phyloP scores from a whole-genome alignment of 192 early-diverging fungal species.

The Gaertneriomyces sp. region DNA sequence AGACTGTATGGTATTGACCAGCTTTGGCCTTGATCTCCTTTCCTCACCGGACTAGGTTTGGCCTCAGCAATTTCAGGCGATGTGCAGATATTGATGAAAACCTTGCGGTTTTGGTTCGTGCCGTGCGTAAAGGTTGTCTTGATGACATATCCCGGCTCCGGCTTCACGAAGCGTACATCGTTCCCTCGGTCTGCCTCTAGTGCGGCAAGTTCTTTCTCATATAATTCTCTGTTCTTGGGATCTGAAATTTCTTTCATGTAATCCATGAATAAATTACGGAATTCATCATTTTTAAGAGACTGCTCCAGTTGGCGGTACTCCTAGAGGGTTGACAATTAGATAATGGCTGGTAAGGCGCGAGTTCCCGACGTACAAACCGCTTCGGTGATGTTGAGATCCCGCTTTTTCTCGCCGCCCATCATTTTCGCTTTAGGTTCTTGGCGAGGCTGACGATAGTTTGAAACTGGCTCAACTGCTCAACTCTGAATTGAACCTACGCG shows the following conservation, averaged over 20 bases:
- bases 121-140: slow-evolving; percentile 38
- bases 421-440: too few species aligned
- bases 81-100: slow-evolving; percentile 55
- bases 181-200: slow-evolving; percentile 53
- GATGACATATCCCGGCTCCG: slow-evolving; percentile 40
- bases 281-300: slow-evolving; percentile 53
- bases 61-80: slow-evolving; percentile 43
- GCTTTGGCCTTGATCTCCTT: slow-evolving; percentile 28
- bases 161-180: slow-evolving; percentile 51
- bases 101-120: slow-evolving; percentile 30
- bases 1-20: slow-evolving; percentile 59
- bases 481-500: too few species aligned
- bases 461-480: too few species aligned
- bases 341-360: too few species aligned
- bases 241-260: slow-evolving; percentile 59
- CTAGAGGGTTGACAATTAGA: slow-evolving; percentile 6
- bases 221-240: slow-evolving; percentile 52
- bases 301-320: slow-evolving; percentile 45
- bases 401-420: too few species aligned
- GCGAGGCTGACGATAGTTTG: too few species aligned
- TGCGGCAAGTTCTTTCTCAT: slow-evolving; percentile 48
- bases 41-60: not conserved
- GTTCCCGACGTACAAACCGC: too few species aligned
- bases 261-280: slow-evolving; percentile 50
- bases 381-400: too few species aligned